These are phyloP conservation scores for Russula brevipes DNA, from an alignment of 768 basidiomycete species.

Conservation along the genomic window DNA sequence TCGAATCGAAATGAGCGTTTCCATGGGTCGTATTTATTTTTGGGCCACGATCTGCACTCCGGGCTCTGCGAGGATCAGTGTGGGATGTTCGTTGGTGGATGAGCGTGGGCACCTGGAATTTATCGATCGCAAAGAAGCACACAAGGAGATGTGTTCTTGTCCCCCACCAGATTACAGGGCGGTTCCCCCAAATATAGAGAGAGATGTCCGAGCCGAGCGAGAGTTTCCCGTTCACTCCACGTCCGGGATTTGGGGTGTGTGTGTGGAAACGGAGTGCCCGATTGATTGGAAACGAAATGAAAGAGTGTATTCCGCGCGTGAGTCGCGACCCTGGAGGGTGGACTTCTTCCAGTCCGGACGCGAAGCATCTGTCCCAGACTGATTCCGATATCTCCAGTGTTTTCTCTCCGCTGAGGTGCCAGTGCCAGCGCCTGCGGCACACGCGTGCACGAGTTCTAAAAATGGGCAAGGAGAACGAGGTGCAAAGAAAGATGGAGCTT, in stretches of 20 bases:
- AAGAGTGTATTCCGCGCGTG: neutral
- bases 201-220: neutral
- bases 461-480: too few relatives aligned
- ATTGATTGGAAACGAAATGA: too few relatives aligned
- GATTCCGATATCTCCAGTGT: neutral
- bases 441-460: neutral
- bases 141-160: neutral
- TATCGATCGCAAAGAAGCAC: neutral
- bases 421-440: neutral
- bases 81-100: neutral
- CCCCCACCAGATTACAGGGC: neutral
- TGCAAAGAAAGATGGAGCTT: too few relatives aligned
- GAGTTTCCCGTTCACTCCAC: neutral
- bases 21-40: neutral
- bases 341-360: neutral
- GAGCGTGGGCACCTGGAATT: neutral
- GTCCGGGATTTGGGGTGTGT: neutral
- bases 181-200: neutral
- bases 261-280: neutral
- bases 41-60: neutral
- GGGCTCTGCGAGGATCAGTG: slow-evolving; percentile 1
- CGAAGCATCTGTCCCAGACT: neutral
- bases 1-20: neutral
- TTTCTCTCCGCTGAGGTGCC: neutral
- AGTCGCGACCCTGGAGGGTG: neutral